These are phyloP conservation scores for Cordyceps fumosorosea DNA, from an alignment of 2,329 filamentous ascomycete species.

Conservation along the genomic window DNA sequence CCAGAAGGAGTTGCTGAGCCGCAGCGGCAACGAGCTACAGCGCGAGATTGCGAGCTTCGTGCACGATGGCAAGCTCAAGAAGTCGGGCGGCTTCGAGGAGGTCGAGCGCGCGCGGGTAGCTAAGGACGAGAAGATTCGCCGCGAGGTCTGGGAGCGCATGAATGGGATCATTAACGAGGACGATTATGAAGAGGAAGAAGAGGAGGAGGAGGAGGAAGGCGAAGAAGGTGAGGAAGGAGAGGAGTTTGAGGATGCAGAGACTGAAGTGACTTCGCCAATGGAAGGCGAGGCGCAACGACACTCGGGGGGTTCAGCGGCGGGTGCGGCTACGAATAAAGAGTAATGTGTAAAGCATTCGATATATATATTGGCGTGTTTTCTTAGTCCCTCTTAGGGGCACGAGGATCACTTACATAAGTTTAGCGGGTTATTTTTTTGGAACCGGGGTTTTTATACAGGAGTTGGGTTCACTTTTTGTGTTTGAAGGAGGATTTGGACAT, in stretches of 20 bases:
- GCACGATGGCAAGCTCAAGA: constrained; percentile 85
- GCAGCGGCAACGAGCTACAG: constrained; percentile 69
- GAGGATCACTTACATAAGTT: neutral
- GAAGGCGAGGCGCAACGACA: neutral
- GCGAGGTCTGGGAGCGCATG: constrained; percentile 67
- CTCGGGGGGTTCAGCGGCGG: neutral
- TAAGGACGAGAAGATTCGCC: constrained; percentile 80
- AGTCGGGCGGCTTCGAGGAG: constrained; percentile 92
- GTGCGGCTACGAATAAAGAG: constrained; percentile 11
- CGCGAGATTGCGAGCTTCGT: constrained; percentile 83
- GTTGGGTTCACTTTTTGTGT: neutral
- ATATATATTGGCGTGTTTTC: constrained; percentile 14
- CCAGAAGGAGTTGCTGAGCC: constrained; percentile 77
- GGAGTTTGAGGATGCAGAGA: constrained; percentile 10
- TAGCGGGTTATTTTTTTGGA: constrained; percentile 1
- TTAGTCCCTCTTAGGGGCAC: neutral
- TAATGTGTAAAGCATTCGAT: neutral
- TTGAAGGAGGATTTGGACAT: neutral
- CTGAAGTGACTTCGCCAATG: neutral
- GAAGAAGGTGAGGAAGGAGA: constrained; percentile 17
- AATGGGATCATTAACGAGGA: constrained; percentile 45
- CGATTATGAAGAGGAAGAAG: constrained; percentile 19
- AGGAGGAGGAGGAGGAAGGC: constrained; percentile 17
- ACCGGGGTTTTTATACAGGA: neutral
- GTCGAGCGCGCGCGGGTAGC: constrained; percentile 75